phyloP scores from a whole-genome alignment of 148 eudicot genomes.

The Vaccinium macrocarpon region DNA sequence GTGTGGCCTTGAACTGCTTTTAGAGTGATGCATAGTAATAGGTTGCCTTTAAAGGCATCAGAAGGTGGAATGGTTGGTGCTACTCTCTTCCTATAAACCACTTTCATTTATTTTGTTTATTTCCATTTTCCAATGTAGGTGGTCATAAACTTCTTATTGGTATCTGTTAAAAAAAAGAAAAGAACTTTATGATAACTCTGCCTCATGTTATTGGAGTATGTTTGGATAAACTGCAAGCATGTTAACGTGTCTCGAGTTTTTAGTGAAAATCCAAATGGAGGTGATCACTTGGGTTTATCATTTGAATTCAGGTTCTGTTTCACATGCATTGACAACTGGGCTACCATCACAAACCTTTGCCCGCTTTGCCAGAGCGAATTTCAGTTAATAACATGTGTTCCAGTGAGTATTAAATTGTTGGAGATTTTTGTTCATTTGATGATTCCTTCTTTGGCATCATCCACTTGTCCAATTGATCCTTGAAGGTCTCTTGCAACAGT shows the following conservation, averaged over 20 bases:
- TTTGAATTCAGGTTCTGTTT: conserved; percentile 84
- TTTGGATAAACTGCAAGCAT: neutral
- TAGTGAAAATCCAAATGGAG: neutral
- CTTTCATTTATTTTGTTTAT: neutral
- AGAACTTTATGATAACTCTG: too few relatives aligned
- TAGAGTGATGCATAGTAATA: neutral
- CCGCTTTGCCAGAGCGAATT: conserved; percentile 96
- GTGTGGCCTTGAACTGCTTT: neutral
- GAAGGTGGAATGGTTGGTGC: neutral
- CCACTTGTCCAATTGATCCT: neutral
- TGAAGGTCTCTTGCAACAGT: neutral
- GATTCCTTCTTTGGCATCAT: neutral
- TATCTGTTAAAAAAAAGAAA: too few relatives aligned
- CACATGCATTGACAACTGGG: conserved; percentile 96
- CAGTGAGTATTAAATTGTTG: conserved; percentile 55
- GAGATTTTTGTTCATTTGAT: conserved; percentile 4
- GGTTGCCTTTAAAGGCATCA: conserved; percentile 9
- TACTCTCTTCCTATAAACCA: neutral
- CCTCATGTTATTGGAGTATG: neutral
- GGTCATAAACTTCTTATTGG: neutral
- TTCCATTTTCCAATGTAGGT: neutral
- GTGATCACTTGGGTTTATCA: conserved; percentile 3
- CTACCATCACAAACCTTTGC: conserved; percentile 87
- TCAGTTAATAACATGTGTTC: conserved; percentile 93
- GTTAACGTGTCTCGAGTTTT: neutral